phyloP scores from a whole-genome alignment of 768 basidiomycete genomes.

The Boletus coccyginus region DNA sequence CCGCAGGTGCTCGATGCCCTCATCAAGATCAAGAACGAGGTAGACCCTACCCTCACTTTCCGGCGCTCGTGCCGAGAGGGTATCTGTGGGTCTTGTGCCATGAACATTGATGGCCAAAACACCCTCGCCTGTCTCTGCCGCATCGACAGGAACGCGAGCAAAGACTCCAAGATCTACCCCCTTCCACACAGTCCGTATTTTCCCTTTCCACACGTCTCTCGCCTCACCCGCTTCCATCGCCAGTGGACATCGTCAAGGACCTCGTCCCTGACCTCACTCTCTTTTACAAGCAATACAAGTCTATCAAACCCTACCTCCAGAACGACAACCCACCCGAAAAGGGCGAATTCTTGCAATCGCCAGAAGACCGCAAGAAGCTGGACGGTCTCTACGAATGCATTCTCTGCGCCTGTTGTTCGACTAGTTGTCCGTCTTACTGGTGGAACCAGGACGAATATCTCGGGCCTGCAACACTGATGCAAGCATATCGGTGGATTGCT shows the following conservation, averaged over 20 bases:
- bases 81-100: conserved; percentile 97
- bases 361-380: conserved; percentile 90
- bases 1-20: conserved; percentile 79
- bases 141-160: conserved; percentile 72
- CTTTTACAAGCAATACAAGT: conserved; percentile 99
- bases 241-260: conserved; percentile 99
- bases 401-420: conserved; percentile 96
- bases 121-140: conserved; percentile 96
- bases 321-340: conserved; percentile 86
- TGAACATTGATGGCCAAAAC: conserved; percentile 99
- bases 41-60: conserved; percentile 97
- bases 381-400: conserved; percentile 99
- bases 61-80: conserved; percentile 91
- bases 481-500: conserved; percentile 97
- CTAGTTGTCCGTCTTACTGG: conserved; percentile 97
- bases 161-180: conserved; percentile 91
- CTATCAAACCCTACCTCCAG: conserved; percentile 94
- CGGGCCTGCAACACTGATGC: conserved; percentile 95
- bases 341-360: conserved; percentile 87
- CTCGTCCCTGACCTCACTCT: conserved; percentile 88
- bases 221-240: background rate
- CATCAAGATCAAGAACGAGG: conserved; percentile 99
- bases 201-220: background rate
- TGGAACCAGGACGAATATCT: conserved; percentile 99
- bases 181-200: conserved; percentile 85